A percentile compares a stretch with the other conserved stretches of the same genome.
These are phyloP conservation scores for Fusarium sulawesiense DNA, from an alignment of 2,329 filamentous ascomycete species.

Conservation along the genomic window DNA sequence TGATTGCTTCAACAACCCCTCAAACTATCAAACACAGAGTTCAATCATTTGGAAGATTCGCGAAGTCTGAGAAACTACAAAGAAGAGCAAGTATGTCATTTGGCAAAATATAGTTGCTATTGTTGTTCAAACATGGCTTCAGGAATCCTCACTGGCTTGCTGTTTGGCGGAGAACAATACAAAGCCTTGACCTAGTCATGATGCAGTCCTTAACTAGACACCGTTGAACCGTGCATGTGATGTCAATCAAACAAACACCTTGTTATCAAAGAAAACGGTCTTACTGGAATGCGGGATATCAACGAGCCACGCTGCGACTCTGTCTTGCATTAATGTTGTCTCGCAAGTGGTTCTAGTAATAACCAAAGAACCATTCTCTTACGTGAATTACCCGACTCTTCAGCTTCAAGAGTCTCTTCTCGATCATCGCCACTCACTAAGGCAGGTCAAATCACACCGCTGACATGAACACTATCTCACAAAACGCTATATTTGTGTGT, in stretches of 20 bases:
- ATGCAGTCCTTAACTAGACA: neutral
- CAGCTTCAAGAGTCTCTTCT: neutral
- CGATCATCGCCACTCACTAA: neutral
- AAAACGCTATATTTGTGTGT: neutral
- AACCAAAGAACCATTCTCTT: neutral
- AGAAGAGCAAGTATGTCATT: neutral
- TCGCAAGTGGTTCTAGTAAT: neutral
- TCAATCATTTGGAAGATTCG: neutral
- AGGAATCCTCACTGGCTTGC: neutral
- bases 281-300: slow-evolving; percentile 14
- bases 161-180: slow-evolving; percentile 6
- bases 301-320: neutral
- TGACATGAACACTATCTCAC: neutral
- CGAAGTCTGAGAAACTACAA: neutral
- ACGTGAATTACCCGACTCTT: neutral
- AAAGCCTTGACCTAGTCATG: neutral
- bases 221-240: slow-evolving; percentile 1
- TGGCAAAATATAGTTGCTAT: neutral
- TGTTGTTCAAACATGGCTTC: neutral
- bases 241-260: neutral
- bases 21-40: neutral
- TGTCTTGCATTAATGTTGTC: slow-evolving; percentile 5
- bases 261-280: neutral
- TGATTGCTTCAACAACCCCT: neutral
- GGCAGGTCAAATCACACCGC: neutral